phyloP scores from a whole-genome alignment of 306 rosid genomes.

The Arachis stenosperma region DNA sequence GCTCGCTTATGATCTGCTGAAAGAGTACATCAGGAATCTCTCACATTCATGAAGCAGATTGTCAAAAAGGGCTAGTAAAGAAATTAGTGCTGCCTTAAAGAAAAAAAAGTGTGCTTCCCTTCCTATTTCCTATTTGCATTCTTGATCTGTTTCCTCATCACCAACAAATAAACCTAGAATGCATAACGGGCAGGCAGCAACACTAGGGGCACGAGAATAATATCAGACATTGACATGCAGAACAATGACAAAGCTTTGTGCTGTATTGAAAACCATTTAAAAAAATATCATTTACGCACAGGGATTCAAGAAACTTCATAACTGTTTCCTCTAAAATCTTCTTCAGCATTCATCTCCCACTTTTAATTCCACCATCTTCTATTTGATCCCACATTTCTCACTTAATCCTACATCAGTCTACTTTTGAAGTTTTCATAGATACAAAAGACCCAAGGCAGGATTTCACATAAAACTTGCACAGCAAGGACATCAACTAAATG shows the following conservation, averaged over 20 bases:
- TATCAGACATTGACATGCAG: background rate
- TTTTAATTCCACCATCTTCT: background rate
- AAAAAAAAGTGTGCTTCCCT: background rate
- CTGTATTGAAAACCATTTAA: background rate
- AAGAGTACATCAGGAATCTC: too few species aligned
- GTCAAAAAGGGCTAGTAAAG: too few species aligned
- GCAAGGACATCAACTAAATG: background rate
- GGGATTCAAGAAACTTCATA: background rate
- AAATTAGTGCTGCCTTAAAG: too few species aligned
- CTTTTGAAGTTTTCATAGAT: too few species aligned
- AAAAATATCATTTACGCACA: background rate
- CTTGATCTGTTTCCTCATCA: background rate
- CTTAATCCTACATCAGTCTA: background rate
- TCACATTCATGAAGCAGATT: too few species aligned
- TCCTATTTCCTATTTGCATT: background rate
- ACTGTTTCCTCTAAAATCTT: background rate
- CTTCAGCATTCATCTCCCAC: background rate
- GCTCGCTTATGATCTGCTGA: too few species aligned
- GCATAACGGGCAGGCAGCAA: background rate
- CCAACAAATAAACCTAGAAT: background rate
- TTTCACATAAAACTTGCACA: background rate
- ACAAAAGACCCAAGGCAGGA: background rate
- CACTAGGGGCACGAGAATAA: background rate
- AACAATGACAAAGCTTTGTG: conserved; percentile 4
- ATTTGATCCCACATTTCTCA: conserved; percentile 2